Evolutionary conservation across 768 basidiomycete species (phyloP).

Genomic region (Boletus coccyginus): DNA sequence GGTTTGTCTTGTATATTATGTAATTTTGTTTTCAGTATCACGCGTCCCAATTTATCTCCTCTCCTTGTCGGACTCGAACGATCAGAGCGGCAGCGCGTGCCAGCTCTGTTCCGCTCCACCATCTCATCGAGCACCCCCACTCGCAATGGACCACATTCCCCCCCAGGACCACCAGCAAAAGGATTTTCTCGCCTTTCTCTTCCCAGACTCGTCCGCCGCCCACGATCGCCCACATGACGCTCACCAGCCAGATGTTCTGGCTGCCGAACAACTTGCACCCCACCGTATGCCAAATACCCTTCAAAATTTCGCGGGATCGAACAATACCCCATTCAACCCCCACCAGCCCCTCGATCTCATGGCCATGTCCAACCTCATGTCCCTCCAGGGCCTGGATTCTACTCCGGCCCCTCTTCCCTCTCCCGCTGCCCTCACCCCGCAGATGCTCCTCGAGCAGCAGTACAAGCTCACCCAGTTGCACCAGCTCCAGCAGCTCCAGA

Average conservation of each 20-base stretch:
- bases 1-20: too few relatives aligned
- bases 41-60: not conserved
- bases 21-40: not conserved
- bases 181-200: constrained; percentile 35
- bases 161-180: constrained; percentile 32
- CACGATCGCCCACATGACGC: constrained; percentile 24
- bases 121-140: not conserved
- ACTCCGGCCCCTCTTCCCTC: constrained; percentile 11
- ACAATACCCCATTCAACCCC: not conserved
- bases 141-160: not conserved
- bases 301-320: constrained; percentile 8
- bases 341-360: constrained; percentile 46
- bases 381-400: constrained; percentile 44
- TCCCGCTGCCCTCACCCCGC: constrained; percentile 35
- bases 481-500: constrained; percentile 74
- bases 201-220: constrained; percentile 29
- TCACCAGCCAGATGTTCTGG: constrained; percentile 12
- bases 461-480: constrained; percentile 76
- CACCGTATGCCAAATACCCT: constrained; percentile 15
- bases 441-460: constrained; percentile 68
- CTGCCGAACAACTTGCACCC: not conserved
- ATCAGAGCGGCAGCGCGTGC: too few relatives aligned
- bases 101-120: too few relatives aligned
- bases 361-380: constrained; percentile 45
- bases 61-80: too few relatives aligned